These are phyloP conservation scores for Chytriomyces sp. DNA, from an alignment of 192 early-diverging fungal genomes.

Conservation along the genomic window DNA sequence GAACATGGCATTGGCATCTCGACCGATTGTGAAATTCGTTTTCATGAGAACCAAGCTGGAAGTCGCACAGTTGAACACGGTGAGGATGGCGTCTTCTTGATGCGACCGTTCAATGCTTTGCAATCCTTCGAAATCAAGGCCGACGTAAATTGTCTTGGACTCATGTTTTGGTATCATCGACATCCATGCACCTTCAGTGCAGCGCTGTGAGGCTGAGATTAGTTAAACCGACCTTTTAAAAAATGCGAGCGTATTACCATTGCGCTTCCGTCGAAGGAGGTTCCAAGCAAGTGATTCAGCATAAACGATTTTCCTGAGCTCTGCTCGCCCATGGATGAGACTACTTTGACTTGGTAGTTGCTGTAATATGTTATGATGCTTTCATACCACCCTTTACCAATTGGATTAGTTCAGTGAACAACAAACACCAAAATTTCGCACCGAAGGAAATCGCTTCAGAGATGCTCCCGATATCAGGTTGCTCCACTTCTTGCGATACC, in stretches of 20 bases:
- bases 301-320: constrained; percentile 18
- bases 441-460: no score
- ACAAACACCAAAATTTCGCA: no score
- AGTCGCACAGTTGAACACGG: constrained; percentile 9
- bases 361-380: no score
- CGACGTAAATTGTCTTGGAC: neutral
- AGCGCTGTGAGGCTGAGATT: neutral
- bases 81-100: constrained; percentile 33
- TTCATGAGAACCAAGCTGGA: constrained; percentile 6
- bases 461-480: constrained; percentile 8
- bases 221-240: neutral
- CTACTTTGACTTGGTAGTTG: neutral
- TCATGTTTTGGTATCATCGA: neutral
- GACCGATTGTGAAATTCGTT: neutral
- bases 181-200: constrained; percentile 21
- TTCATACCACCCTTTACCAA: no score
- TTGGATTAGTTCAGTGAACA: no score
- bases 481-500: neutral
- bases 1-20: neutral
- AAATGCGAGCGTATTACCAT: neutral
- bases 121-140: constrained; percentile 29
- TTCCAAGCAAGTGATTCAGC: constrained; percentile 25
- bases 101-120: constrained; percentile 21
- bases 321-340: constrained; percentile 30
- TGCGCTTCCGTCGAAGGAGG: constrained; percentile 22